phyloP scores from a whole-genome alignment of 1,139 yeast species.

The Candida sp. region DNA sequence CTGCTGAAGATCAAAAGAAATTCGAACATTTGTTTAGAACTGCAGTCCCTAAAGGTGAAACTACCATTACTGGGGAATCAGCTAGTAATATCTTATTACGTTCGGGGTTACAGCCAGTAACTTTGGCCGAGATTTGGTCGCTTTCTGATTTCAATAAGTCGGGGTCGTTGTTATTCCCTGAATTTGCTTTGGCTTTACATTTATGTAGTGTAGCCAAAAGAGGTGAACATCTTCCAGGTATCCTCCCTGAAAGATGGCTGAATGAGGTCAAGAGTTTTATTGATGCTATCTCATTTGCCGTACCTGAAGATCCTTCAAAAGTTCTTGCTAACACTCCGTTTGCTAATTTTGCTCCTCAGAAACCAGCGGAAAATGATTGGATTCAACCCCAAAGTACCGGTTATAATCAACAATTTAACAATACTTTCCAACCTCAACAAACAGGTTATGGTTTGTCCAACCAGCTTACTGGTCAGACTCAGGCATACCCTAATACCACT shows the following conservation, averaged over 20 bases:
- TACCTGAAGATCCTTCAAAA: slow-evolving; percentile 56
- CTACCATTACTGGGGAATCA: slow-evolving; percentile 69
- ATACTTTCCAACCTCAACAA: slow-evolving; percentile 32
- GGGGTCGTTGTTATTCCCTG: slow-evolving; percentile 87
- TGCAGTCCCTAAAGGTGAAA: slow-evolving; percentile 75
- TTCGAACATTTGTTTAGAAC: slow-evolving; percentile 80
- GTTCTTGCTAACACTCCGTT: slow-evolving; percentile 47
- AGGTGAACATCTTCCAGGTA: slow-evolving; percentile 74
- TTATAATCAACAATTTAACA: slow-evolving; percentile 13
- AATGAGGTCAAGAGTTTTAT: slow-evolving; percentile 88
- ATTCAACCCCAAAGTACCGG: slow-evolving; percentile 14
- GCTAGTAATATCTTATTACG: slow-evolving; percentile 80
- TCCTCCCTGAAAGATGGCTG: slow-evolving; percentile 66
- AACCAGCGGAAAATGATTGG: slow-evolving; percentile 25
- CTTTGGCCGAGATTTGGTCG: slow-evolving; percentile 88
- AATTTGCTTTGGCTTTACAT: slow-evolving; percentile 90
- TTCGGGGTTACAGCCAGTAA: slow-evolving; percentile 73
- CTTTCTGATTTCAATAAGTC: slow-evolving; percentile 84
- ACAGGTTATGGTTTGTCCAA: slow-evolving; percentile 29
- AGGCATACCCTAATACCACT: slow-evolving; percentile 14
- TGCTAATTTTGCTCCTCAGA: slow-evolving; percentile 24
- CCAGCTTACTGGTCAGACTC: slow-evolving; percentile 15
- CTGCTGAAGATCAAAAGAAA: slow-evolving; percentile 80
- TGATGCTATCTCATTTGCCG: slow-evolving; percentile 79
- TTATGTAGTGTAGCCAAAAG: slow-evolving; percentile 75